Evolutionary conservation across 2,329 filamentous ascomycete species (phyloP).

Genomic region (Calonectria pteridis): DNA sequence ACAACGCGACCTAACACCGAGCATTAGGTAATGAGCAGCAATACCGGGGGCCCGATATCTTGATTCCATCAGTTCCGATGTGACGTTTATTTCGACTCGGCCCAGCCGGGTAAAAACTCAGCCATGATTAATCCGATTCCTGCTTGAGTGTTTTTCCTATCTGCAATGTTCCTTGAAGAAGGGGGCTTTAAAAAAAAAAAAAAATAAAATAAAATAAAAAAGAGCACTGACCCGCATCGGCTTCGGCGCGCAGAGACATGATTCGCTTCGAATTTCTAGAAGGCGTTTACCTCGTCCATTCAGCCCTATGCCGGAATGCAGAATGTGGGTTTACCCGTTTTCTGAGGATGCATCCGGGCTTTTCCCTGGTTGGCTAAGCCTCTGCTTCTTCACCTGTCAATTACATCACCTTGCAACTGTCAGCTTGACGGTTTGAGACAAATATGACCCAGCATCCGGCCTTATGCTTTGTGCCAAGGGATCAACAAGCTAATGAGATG

Average conservation of each 20-base stretch:
- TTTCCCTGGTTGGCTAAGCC: neutral
- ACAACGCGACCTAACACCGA: neutral
- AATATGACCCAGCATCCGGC: neutral
- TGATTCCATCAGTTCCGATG: neutral
- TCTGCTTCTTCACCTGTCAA: neutral
- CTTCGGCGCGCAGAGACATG: neutral
- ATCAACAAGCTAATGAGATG: neutral
- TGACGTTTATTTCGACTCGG: slow-evolving; percentile 1
- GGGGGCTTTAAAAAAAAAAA: too few relatives aligned
- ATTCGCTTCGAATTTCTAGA: neutral
- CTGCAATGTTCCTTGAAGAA: neutral
- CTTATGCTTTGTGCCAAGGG: neutral
- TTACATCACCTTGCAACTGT: neutral
- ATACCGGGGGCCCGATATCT: neutral
- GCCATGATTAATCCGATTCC: neutral
- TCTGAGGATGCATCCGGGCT: neutral
- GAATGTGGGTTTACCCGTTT: neutral
- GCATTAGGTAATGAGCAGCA: neutral
- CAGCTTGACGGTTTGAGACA: neutral
- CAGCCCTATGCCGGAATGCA: neutral
- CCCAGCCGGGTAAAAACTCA: slow-evolving; percentile 11
- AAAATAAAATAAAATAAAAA: too few relatives aligned
- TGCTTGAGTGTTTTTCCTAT: neutral
- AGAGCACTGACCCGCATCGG: neutral
- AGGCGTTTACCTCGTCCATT: neutral